Base-by-base conservation (phyloP, 805 yeast species). In the Kuraishia ogatae region DNA sequence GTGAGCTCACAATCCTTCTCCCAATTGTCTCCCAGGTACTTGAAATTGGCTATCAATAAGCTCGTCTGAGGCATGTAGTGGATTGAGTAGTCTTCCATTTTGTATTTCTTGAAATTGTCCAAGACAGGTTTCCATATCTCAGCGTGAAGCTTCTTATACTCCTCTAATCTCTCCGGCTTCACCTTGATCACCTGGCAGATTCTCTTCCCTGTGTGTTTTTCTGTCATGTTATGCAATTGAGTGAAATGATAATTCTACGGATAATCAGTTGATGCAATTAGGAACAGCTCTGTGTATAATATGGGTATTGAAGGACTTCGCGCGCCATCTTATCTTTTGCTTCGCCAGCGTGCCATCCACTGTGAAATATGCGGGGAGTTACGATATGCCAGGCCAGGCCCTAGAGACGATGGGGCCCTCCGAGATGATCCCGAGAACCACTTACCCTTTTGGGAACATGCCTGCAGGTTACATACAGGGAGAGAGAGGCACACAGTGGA, bases 51-150 rank as follows among this genome's bases (percentile, higher is more conserved):
- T 53, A 73, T 71, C 20, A 73, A 57, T 19, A 73, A 52, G 23
- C 59, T 60, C 53, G 66, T 64, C 26, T 58, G 56, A 8, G 72
- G 70, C 46, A 67, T 54, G 55, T 71, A 72, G 56, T 69, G 68
- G 55, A 73, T 72, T 1, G 76, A 72, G 61, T 73, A 73, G 61
- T 73, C 77, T 57, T 71, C 75, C 53, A 73, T 70, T 55, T 71
- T 72, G 56, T 70, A 70, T 50, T 71, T 68, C 17, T 60, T 59
- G 35, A 73, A 57, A 55, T 65, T 68, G 29, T 59, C 66, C 22
- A 68, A 60, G 2, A 73, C 76, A 8, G 70, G 65, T 17, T 61
- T 61, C 62, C 68, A 65, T n/a, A 67, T 65, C 8, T 62, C 57
- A 22, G 57, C 48, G 58, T 73, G 77, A 49, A 66, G 58, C 53